These are phyloP conservation scores for Conoideocrella luteorostrata DNA, from an alignment of 2,329 filamentous ascomycete genomes.

Conservation along the genomic window DNA sequence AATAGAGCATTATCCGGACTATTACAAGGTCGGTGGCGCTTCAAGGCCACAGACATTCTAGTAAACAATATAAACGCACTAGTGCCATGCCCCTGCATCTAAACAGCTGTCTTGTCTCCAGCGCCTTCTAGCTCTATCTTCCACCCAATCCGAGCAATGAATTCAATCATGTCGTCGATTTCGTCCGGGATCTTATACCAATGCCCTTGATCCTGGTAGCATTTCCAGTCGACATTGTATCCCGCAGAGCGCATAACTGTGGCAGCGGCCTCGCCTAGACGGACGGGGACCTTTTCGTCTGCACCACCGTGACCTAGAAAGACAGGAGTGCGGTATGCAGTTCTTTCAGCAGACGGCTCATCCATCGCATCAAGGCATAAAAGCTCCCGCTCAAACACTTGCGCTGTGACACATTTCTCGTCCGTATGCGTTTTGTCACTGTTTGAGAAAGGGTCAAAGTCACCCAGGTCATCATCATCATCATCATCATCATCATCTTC, in stretches of 20 bases:
- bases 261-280: constrained; percentile 24
- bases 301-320: constrained; percentile 37
- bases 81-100: no score
- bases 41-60: no score
- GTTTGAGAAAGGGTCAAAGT: no score
- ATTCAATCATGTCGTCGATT: constrained; percentile 34
- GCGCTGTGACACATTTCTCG: constrained; percentile 16
- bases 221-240: constrained; percentile 19
- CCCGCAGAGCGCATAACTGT: constrained; percentile 21
- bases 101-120: no score
- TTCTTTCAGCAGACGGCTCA: constrained; percentile 1
- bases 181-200: constrained; percentile 42
- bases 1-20: no score
- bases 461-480: constrained; percentile 14
- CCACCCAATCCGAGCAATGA: constrained; percentile 18
- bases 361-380: constrained; percentile 17
- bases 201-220: constrained; percentile 35
- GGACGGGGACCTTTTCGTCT: constrained; percentile 29
- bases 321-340: constrained; percentile 26
- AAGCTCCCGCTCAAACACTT: constrained; percentile 26
- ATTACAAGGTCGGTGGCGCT: no score
- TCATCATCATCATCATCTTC: constrained; percentile 16
- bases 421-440: no score
- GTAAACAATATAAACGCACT: no score
- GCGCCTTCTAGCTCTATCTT: no score